Evolutionary conservation across 129 eudicot species (phyloP), one percentile per base, ranked within the genome.

Genomic region (Centrapalus pauciflorus): DNA sequence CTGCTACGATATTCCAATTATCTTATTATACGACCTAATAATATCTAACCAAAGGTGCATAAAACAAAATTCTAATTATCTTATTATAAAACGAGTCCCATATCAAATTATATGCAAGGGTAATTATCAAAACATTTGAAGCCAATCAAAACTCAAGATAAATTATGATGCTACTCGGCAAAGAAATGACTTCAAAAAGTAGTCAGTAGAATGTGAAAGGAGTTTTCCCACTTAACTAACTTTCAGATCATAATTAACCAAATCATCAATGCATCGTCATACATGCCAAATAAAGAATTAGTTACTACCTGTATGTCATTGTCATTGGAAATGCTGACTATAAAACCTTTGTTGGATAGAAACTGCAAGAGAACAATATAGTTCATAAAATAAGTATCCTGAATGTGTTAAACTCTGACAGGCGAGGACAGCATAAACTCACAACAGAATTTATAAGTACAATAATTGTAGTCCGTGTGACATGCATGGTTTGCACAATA

Each of bases 281-380:
- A 38, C 13, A 37, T 2, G 29, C 30, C 28, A 40, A 9, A 30
- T 25, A 43, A 55, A n/a, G 16, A 65, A 38, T 40, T 23, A 41
- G 55, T 20, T 4, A 35, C 17, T 61, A 94, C 99, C 90, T 89
- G 88, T 76, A 94, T 81, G 70, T 79, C 78, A 70, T 94, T 84
- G 79, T 94, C 92, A 77, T 78, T 94, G 26, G 87, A 82, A 66
- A 94, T 72, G 80, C 97, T 82, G 69, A 94, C 79, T 55, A 94
- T 45, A 71, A 75, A 84, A 34, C 99, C 99, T 80, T 84, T 84
- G 79, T 89, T 94, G 68, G 85, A 80, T 75, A 94, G 80, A 70
- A 94, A 94, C 99, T 94, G 93, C 82, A 69, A 69, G 61, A 81
- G 50, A 68, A 67, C 67, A 55, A 60, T 6, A 58, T n/a, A n/a